These are phyloP conservation scores for Bruguiera gymnorhiza DNA, from an alignment of 345 rosid species.

Conservation along the genomic window DNA sequence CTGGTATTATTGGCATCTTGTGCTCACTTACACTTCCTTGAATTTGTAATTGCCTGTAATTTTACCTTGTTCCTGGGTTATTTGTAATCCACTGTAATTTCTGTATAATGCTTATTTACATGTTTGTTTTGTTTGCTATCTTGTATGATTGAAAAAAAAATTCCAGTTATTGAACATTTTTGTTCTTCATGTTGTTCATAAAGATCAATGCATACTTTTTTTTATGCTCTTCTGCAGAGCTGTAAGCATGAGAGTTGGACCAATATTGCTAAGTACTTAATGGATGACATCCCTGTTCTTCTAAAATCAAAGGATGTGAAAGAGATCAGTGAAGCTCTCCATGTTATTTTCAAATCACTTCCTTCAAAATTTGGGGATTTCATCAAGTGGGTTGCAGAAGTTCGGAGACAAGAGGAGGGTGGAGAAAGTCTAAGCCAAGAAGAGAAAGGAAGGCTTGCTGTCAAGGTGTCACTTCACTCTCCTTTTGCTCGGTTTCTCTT, in stretches of 20 bases:
- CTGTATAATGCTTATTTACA: too few relatives aligned
- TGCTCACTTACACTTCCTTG: neutral
- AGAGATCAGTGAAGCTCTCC: conserved; percentile 45
- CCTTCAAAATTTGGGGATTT: conserved; percentile 73
- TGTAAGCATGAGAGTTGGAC: conserved; percentile 80
- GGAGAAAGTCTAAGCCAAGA: conserved; percentile 54
- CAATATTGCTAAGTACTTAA: conserved; percentile 60
- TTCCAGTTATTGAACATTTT: neutral
- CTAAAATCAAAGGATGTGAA: conserved; percentile 57
- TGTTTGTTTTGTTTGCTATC: too few relatives aligned
- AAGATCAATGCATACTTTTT: neutral
- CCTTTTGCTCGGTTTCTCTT: conserved; percentile 1
- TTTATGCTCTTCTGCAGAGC: conserved; percentile 43
- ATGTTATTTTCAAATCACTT: conserved; percentile 53
- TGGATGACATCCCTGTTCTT: conserved; percentile 76
- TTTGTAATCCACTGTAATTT: too few relatives aligned
- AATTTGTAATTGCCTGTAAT: neutral
- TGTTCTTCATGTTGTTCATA: neutral
- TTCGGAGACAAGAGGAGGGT: conserved; percentile 63
- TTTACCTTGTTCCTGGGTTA: neutral
- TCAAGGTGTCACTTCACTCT: conserved; percentile 45
- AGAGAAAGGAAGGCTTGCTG: conserved; percentile 65
- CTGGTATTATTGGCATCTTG: conserved; percentile 40
- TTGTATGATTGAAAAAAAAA: too few relatives aligned
- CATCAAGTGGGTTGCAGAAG: conserved; percentile 81